These are phyloP conservation scores for Lentinula lateritia DNA, from an alignment of 768 basidiomycete genomes.

Conservation along the genomic window DNA sequence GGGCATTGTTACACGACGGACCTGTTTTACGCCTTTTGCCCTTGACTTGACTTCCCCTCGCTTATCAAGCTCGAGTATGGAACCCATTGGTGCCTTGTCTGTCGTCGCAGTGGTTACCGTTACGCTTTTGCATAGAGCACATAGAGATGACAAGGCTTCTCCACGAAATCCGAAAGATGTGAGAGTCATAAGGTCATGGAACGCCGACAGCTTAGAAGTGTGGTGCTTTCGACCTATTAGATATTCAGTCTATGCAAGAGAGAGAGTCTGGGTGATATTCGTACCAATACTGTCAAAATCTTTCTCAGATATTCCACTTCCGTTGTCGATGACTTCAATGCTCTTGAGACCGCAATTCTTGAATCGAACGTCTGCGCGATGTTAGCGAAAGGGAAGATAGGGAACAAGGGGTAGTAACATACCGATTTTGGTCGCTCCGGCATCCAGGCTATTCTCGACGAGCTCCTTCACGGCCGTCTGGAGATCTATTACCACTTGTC, in stretches of 20 bases:
- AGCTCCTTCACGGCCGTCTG: constrained; percentile 95
- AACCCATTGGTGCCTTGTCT: constrained; percentile 71
- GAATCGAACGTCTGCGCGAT: constrained; percentile 73
- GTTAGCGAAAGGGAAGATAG: neutral
- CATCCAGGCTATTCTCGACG: constrained; percentile 93
- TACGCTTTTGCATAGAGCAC: constrained; percentile 71
- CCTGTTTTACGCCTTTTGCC: constrained; percentile 73
- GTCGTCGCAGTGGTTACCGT: constrained; percentile 70
- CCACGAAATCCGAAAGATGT: constrained; percentile 92
- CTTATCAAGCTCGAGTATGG: constrained; percentile 65
- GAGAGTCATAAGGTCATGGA: constrained; percentile 66
- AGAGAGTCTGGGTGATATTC: constrained; percentile 12
- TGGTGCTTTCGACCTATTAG: constrained; percentile 78
- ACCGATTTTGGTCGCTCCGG: constrained; percentile 86
- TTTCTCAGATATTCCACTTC: constrained; percentile 71
- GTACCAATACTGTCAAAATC: constrained; percentile 79
- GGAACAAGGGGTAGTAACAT: neutral
- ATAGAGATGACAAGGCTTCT: constrained; percentile 92
- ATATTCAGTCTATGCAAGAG: neutral
- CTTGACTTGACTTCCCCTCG: constrained; percentile 54
- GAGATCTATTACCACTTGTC: constrained; percentile 92
- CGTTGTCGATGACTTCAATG: constrained; percentile 92
- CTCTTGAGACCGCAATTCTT: constrained; percentile 78
- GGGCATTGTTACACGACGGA: constrained; percentile 23
- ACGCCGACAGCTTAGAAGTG: constrained; percentile 85